phyloP scores from a whole-genome alignment of 257 asterid species.

The Plantago elongata region DNA sequence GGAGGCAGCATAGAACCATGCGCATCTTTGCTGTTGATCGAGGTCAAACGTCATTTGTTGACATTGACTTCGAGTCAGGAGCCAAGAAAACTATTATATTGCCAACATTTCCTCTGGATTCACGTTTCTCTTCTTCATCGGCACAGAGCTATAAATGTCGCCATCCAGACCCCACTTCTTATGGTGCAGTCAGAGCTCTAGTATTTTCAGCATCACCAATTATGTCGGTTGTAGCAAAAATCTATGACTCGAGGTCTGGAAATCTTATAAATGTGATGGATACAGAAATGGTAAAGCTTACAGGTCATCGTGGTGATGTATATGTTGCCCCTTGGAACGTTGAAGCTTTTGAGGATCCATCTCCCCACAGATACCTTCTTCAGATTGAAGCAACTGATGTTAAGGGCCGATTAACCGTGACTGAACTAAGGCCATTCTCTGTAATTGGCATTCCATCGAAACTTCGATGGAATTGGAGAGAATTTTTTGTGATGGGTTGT shows the following conservation, averaged over 20 bases:
- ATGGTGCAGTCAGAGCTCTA: conserved; percentile 52
- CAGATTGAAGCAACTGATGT: conserved; percentile 70
- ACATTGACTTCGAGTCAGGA: conserved; percentile 54
- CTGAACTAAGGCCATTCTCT: conserved; percentile 80
- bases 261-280: conserved; percentile 50
- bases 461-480: conserved; percentile 71
- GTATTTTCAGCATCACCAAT: conserved; percentile 75
- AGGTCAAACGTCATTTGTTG: conserved; percentile 71
- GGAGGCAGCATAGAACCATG: conserved; percentile 80
- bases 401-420: conserved; percentile 47
- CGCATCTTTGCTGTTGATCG: conserved; percentile 80
- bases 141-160: conserved; percentile 34
- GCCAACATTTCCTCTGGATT: conserved; percentile 84
- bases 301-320: conserved; percentile 54
- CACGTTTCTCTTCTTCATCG: conserved; percentile 51
- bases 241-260: conserved; percentile 69
- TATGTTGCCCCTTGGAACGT: conserved; percentile 71
- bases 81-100: conserved; percentile 56
- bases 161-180: conserved; percentile 30
- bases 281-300: conserved; percentile 50
- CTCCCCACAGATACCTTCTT: conserved; percentile 66
- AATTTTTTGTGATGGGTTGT: conserved; percentile 88
- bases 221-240: conserved; percentile 64
- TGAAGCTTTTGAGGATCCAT: conserved; percentile 75
- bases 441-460: conserved; percentile 50